Evolutionary conservation across 1,139 yeast species (phyloP).

Genomic region (Maudiozyma humilis): DNA sequence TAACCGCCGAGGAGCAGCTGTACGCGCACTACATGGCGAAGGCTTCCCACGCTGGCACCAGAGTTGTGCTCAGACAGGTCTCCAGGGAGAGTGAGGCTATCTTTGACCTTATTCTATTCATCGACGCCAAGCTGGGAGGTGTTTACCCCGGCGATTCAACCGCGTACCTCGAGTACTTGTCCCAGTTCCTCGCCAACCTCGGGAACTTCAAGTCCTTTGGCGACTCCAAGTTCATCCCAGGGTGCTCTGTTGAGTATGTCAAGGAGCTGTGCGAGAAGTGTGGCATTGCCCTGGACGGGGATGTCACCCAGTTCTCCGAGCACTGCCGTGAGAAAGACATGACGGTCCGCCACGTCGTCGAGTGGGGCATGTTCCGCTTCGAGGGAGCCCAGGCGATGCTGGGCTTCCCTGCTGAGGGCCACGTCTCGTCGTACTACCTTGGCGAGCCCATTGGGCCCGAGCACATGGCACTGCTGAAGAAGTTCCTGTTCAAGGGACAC

Average conservation of each 20-base stretch:
- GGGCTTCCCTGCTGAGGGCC: conserved; percentile 76
- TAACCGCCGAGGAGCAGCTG: conserved; percentile 46
- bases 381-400: conserved; percentile 43
- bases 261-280: conserved; percentile 35
- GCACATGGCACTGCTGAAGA: conserved; percentile 60
- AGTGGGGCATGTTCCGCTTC: conserved; percentile 40
- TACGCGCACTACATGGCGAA: conserved; percentile 79
- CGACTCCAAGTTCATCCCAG: conserved; percentile 75
- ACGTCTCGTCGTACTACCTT: conserved; percentile 63
- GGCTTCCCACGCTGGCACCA: conserved; percentile 76
- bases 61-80: conserved; percentile 75
- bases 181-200: conserved; percentile 70
- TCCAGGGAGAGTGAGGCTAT: conserved; percentile 73
- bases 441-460: conserved; percentile 40
- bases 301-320: neutral
- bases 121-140: conserved; percentile 46
- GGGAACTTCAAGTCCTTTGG: conserved; percentile 90
- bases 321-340: neutral
- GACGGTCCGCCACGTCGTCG: conserved; percentile 36
- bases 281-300: conserved; percentile 30
- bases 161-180: conserved; percentile 63
- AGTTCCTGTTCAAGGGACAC: conserved; percentile 45
- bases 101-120: conserved; percentile 53
- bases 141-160: conserved; percentile 42
- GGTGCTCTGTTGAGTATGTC: conserved; percentile 42